These are phyloP conservation scores for Chlamydomonas urium DNA, from an alignment of 139 green algal species.

Conservation along the genomic window DNA sequence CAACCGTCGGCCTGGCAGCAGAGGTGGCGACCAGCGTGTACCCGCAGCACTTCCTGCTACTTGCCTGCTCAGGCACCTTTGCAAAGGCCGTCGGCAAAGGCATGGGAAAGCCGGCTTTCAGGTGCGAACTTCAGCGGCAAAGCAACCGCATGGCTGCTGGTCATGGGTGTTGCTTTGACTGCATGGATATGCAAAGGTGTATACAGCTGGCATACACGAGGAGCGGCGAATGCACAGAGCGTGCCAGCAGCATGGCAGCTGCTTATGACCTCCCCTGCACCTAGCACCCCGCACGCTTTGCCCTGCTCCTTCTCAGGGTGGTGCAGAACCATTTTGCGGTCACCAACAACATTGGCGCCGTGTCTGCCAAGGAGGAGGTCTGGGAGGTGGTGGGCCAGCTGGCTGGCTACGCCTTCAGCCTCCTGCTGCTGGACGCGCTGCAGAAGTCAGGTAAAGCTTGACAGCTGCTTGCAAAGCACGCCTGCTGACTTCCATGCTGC, in stretches of 20 bases:
- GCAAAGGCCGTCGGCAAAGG: constrained; percentile 68
- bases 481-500: background rate
- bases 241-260: no score
- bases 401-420: constrained; percentile 54
- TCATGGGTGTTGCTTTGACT: no score
- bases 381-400: constrained; percentile 69
- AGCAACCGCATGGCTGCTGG: no score
- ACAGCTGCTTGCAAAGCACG: background rate
- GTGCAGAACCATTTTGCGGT: constrained; percentile 58
- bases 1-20: constrained; percentile 57
- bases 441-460: constrained; percentile 18
- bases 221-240: no score
- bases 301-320: background rate
- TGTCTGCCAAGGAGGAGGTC: constrained; percentile 84
- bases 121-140: no score
- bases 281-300: no score
- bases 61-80: constrained; percentile 70
- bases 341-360: constrained; percentile 77
- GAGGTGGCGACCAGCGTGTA: constrained; percentile 72
- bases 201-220: no score
- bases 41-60: constrained; percentile 70
- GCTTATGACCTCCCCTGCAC: no score
- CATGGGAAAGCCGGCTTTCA: constrained; percentile 76
- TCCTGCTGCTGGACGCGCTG: constrained; percentile 56
- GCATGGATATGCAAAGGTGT: no score